A percentile compares a stretch with the other conserved stretches of the same genome.
phyloP scores from a whole-genome alignment of 305 asterid genomes.

The Rubia peregrina region DNA sequence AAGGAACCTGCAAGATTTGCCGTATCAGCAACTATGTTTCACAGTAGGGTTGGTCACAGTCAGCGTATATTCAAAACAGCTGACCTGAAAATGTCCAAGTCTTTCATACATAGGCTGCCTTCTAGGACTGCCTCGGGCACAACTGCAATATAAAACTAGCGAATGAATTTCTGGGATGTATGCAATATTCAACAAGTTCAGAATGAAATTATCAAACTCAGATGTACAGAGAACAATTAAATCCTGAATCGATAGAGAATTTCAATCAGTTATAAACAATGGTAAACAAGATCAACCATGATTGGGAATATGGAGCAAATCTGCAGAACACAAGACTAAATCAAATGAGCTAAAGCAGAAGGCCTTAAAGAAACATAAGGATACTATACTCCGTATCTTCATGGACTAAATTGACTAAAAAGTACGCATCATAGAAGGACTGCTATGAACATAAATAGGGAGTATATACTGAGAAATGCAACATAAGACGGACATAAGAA shows the following conservation, averaged over 20 bases:
- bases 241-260: no score
- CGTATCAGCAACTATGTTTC: conserved; percentile 3
- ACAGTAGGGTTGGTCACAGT: background rate
- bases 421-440: background rate
- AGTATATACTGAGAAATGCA: no score
- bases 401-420: background rate
- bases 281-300: background rate
- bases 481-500: no score
- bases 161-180: background rate
- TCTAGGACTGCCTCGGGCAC: conserved; percentile 95
- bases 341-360: background rate
- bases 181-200: background rate
- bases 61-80: background rate
- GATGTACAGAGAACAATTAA: background rate
- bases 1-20: conserved; percentile 57
- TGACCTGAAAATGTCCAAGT: conserved; percentile 86
- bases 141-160: conserved; percentile 35
- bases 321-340: background rate
- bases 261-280: background rate
- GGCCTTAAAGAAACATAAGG: background rate
- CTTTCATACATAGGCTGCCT: conserved; percentile 51
- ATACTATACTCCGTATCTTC: background rate
- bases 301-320: background rate
- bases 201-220: background rate
- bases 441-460: no score